Percentiles rank a stretch among this genome's conserved stretches.
Conservation (phyloP, 2,329 filamentous ascomycete genomes). For the Trichophaea hybrida region DNA sequence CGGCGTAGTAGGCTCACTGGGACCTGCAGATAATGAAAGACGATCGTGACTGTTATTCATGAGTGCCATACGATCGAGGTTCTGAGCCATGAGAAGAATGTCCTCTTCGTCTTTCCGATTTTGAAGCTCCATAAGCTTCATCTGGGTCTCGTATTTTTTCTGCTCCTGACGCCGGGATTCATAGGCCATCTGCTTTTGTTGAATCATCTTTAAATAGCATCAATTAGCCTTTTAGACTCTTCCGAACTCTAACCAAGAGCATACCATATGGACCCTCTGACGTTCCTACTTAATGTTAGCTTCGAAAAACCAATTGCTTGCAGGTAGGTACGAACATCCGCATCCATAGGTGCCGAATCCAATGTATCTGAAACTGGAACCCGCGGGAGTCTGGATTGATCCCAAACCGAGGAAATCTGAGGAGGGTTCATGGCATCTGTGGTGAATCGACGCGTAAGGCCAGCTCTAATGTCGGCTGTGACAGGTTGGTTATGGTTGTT, state of each 20-base stretch:
- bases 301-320: not conserved
- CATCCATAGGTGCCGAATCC: conserved; percentile 31
- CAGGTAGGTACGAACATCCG: not conserved
- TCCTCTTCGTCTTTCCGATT: conserved; percentile 72
- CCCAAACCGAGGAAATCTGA: conserved; percentile 13
- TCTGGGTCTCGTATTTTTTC: conserved; percentile 77
- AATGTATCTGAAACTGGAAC: conserved; percentile 39
- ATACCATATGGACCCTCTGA: conserved; percentile 14
- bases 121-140: conserved; percentile 77
- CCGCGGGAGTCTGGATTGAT: conserved; percentile 13
- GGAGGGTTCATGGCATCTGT: conserved; percentile 49
- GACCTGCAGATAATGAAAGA: conserved; percentile 52
- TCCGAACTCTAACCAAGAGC: conserved; percentile 4
- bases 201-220: conserved; percentile 48
- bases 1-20: conserved; percentile 75
- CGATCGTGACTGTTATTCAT: conserved; percentile 40
- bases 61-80: conserved; percentile 40
- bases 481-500: conserved; percentile 2
- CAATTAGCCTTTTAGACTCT: conserved; percentile 27
- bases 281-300: conserved; percentile 7
- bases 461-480: conserved; percentile 37
- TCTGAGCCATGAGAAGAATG: conserved; percentile 69
- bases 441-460: conserved; percentile 81
- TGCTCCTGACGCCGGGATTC: conserved; percentile 82
- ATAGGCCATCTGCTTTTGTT: conserved; percentile 87